Evolutionary conservation across 2,329 filamentous ascomycete species (phyloP), one percentile per base, ranked within the genome.

Genomic region (Colletotrichum euphorbiae): DNA sequence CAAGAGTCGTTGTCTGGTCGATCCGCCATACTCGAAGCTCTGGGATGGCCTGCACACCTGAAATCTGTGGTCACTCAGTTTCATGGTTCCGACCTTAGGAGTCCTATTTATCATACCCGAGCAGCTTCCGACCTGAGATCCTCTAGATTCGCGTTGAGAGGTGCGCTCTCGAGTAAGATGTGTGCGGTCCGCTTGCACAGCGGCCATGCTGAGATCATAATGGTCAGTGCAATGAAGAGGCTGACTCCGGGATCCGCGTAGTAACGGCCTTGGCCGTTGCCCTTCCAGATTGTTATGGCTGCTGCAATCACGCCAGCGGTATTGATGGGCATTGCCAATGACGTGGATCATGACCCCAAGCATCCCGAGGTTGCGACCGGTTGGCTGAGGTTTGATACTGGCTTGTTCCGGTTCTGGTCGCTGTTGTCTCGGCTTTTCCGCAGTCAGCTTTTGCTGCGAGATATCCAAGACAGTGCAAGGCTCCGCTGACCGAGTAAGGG

Each of bases 21-120:
- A 94, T 82, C 2, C 88, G 84, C 91, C 92, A 94, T 69, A 93
- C 86, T 72, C 93, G 91, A 15, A 94, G 81, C 72, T 93, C 90
- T 71, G 93, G 90, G 13, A 93, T 84, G 0, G 89, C 89, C 19
- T 87, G 76, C 17, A 93, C 84, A 0, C 90, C 91, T 0, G 87
- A 84, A 40, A 93, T 89, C 86, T 90, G 12, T 11, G n/a, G 8
- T 3, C 13, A 62, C 45, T 36, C 38, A 69, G 11, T 36, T 24
- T 33, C n/a, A 11, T 42, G 2, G 15, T 15, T 17, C 48, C 8
- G n/a, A 31, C 6, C 50, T 59, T 61, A 4, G 19, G 12, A 9
- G 40, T n/a, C 1, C 46, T 8, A 31, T 7, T 28, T 33, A 12
- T 66, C 73, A 33, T 74, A 89, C 88, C 77, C 84, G 87, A 74